Evolutionary conservation across 176 grass and related monocot species (phyloP).

Genomic region (Guadua angustifolia): DNA sequence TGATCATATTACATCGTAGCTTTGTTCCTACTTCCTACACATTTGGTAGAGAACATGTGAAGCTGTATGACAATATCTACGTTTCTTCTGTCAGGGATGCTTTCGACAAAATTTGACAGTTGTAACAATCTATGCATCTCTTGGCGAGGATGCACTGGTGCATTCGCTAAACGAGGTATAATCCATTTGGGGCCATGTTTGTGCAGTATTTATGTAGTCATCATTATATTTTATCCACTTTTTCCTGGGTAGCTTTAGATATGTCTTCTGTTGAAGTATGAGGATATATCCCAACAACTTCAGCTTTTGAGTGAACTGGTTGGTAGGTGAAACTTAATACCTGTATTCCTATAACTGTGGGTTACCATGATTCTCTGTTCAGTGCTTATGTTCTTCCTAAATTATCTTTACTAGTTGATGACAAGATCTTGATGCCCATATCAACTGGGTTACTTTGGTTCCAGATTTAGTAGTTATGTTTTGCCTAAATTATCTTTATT

Average conservation of each 20-base stretch:
- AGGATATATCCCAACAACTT: background rate
- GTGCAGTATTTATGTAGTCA: background rate
- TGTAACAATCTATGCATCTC: constrained; percentile 92
- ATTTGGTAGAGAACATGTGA: background rate
- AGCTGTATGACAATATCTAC: constrained; percentile 18
- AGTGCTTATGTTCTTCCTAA: background rate
- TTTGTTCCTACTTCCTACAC: background rate
- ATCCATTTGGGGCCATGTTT: background rate
- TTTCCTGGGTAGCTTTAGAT: background rate
- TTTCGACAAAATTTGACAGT: constrained; percentile 82
- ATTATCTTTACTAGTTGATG: constrained; percentile 8
- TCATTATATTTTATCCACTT: constrained; percentile 13
- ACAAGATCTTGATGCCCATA: background rate
- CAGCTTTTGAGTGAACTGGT: background rate
- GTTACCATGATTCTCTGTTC: background rate
- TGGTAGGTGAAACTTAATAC: background rate
- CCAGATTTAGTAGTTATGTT: background rate
- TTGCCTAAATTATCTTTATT: constrained; percentile 15
- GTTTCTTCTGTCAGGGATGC: constrained; percentile 62
- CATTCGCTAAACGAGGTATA: constrained; percentile 91
- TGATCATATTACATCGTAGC: constrained; percentile 30
- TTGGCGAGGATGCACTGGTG: constrained; percentile 89
- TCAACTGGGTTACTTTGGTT: constrained; percentile 5
- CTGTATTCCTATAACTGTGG: background rate
- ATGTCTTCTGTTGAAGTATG: background rate